Evolutionary conservation across 306 rosid genomes (phyloP), one percentile per base, ranked within the genome.

Genomic region (Cucurbita ficifolia): DNA sequence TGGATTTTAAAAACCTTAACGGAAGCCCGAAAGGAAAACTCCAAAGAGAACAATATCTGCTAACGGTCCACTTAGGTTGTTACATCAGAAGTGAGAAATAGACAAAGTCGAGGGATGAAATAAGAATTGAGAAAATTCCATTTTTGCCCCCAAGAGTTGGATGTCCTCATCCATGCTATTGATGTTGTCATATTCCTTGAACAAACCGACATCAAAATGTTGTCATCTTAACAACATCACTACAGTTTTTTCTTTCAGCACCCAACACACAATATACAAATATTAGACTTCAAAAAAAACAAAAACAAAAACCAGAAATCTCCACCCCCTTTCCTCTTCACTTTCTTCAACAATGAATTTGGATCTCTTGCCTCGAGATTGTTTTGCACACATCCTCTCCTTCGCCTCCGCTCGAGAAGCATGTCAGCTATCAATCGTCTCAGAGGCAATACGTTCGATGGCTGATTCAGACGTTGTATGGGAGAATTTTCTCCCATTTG

Each of bases 331-430:
- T 56, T 29, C 19, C 65, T 33, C 40, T 59, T 59, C 6, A 1
- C 1, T 7, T 10, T 33, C 53, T 29, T 16, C 4, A 13, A 8
- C 19, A 71, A 76, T 80, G 75, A 59, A 39, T 5, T 79, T 85
- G 77, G 89, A 87, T 69, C 21, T 45, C 38, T 35, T 87, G 49
- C 85, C 91, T 12, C 70, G 70, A 70, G 96, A 89, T 78, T 90
- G 96, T 57, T 78, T 85, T 29, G 81, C 80, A 9, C 83, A 70
- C 55, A 80, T 87, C 78, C 59, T 88, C 40, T 86, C 90, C 0
- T 61, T 86, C 13, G 81, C 90, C 29, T 77, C 88, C 19, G 87
- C 92, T 3, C 59, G 49, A 0, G 98, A 88, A 5, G 85, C 77
- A 33, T 77, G 88, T 48, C 81, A 82, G 13, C 38, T 39, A 14